Base-by-base conservation (phyloP, 202 grass and related monocot genomes). In the Hordeum pubiflorum region DNA sequence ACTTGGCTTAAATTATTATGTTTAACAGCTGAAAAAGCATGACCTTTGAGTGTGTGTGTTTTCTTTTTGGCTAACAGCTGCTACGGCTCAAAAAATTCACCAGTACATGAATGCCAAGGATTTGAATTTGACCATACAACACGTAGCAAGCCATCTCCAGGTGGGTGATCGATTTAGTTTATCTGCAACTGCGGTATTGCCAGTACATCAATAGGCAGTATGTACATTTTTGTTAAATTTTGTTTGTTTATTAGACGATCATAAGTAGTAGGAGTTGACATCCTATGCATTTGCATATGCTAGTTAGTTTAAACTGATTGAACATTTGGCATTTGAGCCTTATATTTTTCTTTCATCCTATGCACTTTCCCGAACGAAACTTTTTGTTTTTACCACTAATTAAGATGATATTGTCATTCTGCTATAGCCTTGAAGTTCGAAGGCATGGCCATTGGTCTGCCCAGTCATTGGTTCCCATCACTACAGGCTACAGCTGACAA, bases 131-230 rank as follows among this genome's bases (percentile, higher is more conserved):
- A 86, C 63, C 17, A 2, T 3, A 1, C 62, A 72, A 8, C 83
- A 89, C 7, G 15, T 89, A 39, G 12, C 63, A 48, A 84, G 80
- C 75, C 79, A 80, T 80, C 88, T 90, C 31, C 69, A 90, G 83
- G 83, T 90, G 33, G 56, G 32, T 70, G 31, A 76, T 77, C 69
- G 11, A 60, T 69, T 61, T 59, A 69, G 39, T 70, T 76, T 29
- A 69, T 61, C 46, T 78, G 38, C 55, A 84, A 7, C 54, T 75
- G 58, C 6, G 1, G 10, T 12, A 9, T 36, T 40, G 23, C 67
- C 54, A 29, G 29, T 36, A 43, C 18, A 41, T 69, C 21, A 38
- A 34, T 67, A 41, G 20, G 37, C 1, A 48, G 26, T 38, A 69
- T 9, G n/a, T 13, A 79, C 8, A 8, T 68, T 80, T 63, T 40